These are phyloP conservation scores for Dimocarpus longan DNA, from an alignment of 345 rosid species.

Conservation along the genomic window DNA sequence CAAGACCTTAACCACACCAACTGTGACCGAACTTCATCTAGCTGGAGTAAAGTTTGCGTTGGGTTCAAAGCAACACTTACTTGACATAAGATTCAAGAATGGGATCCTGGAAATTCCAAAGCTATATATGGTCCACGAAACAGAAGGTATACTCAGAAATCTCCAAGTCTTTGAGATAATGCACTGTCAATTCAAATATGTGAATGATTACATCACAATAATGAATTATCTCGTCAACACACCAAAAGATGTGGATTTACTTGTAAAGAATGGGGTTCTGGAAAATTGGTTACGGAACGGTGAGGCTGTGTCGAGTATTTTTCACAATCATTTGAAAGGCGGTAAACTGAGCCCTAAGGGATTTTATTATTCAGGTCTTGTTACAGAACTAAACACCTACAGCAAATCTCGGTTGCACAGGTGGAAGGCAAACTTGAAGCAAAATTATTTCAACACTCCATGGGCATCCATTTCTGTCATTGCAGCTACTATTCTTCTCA, in stretches of 20 bases:
- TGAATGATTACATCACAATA: background rate
- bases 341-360: rapidly evolving
- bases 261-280: background rate
- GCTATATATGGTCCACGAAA: rapidly evolving
- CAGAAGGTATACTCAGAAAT: conserved; percentile 13
- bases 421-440: conserved; percentile 24
- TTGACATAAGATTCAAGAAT: conserved; percentile 19
- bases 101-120: conserved; percentile 24
- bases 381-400: background rate
- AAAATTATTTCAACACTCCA: conserved; percentile 20
- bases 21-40: conserved; percentile 10
- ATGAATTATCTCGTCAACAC: conserved; percentile 5
- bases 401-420: background rate
- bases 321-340: background rate
- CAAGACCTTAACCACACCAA: background rate
- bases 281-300: background rate
- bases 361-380: background rate
- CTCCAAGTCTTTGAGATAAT: conserved; percentile 25
- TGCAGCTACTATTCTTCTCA: conserved; percentile 10
- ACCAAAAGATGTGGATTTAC: conserved; percentile 13
- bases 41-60: conserved; percentile 9
- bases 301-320: background rate
- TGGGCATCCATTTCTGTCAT: conserved; percentile 22
- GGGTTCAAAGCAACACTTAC: background rate
- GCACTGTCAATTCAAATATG: background rate